Evolutionary conservation across 2,329 filamentous ascomycete species (phyloP).

Genomic region (Pestalotiopsis sp.): DNA sequence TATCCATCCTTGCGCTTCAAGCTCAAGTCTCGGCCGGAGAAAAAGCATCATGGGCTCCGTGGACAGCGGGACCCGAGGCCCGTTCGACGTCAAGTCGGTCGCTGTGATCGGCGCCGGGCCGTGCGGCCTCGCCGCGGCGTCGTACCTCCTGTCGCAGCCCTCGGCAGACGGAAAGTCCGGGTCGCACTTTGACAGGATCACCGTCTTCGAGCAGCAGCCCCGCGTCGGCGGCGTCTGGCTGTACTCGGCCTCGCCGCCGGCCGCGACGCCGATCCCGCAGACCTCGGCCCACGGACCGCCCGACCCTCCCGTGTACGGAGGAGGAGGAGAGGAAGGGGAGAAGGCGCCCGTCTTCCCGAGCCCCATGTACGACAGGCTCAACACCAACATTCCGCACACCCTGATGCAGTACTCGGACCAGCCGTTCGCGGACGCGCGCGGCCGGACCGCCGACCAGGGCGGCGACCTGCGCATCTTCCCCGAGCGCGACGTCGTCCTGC

Average conservation of each 20-base stretch:
- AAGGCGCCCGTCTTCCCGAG: conserved; percentile 69
- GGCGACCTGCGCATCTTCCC: conserved; percentile 67
- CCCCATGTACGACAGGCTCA: conserved; percentile 78
- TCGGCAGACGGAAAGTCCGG: background rate
- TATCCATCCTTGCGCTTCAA: too few relatives aligned
- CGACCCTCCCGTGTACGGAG: conserved; percentile 53
- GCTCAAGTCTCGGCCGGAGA: too few relatives aligned
- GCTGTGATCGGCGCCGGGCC: conserved; percentile 86
- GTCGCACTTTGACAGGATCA: conserved; percentile 63
- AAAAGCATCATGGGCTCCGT: conserved; percentile 20
- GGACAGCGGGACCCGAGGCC: conserved; percentile 12
- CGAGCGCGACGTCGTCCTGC: conserved; percentile 67
- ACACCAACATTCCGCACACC: conserved; percentile 83
- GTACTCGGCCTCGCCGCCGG: conserved; percentile 59
- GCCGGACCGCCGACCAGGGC: background rate
- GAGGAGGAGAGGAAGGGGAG: conserved; percentile 18
- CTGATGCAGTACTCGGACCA: conserved; percentile 82
- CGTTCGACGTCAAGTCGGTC: conserved; percentile 60
- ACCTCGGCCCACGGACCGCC: conserved; percentile 63
- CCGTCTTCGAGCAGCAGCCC: conserved; percentile 80
- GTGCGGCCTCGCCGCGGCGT: conserved; percentile 76
- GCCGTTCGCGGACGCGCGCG: conserved; percentile 60
- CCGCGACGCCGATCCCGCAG: conserved; percentile 64
- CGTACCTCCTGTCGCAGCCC: conserved; percentile 71
- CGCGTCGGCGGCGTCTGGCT: conserved; percentile 86